A percentile compares a stretch with the other conserved stretches of the same genome.
phyloP scores from a whole-genome alignment of 2,329 filamentous ascomycete species.

The Monilinia vaccinii-corymbosi region DNA sequence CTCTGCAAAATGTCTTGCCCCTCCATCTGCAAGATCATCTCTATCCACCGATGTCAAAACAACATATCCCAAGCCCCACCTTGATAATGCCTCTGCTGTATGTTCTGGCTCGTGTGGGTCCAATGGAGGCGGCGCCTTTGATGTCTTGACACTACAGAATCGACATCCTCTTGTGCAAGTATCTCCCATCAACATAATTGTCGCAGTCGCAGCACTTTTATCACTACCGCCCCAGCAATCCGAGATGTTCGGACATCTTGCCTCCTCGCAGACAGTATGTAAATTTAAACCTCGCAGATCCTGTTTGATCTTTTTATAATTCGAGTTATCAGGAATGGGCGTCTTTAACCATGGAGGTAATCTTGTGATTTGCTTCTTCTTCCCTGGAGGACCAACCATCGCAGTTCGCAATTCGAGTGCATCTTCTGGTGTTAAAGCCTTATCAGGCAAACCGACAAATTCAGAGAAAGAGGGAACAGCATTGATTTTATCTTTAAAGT shows the following conservation, averaged over 20 bases:
- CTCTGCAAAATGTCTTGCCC: slow-evolving; percentile 82
- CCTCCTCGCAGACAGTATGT: slow-evolving; percentile 97
- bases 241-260: slow-evolving; percentile 91
- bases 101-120: slow-evolving; percentile 96
- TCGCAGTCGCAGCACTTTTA: slow-evolving; percentile 87
- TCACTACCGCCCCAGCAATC: slow-evolving; percentile 93
- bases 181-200: slow-evolving; percentile 99
- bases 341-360: slow-evolving; percentile 95
- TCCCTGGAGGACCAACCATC: slow-evolving; percentile 54
- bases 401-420: slow-evolving; percentile 52
- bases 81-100: slow-evolving; percentile 81
- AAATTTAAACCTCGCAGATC: slow-evolving; percentile 83
- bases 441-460: slow-evolving; percentile 40
- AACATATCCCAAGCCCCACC: slow-evolving; percentile 94
- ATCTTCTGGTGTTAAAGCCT: slow-evolving; percentile 40
- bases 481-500: slow-evolving; percentile 30
- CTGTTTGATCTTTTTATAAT: slow-evolving; percentile 91
- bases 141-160: slow-evolving; percentile 96
- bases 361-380: slow-evolving; percentile 58
- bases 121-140: slow-evolving; percentile 62
- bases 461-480: slow-evolving; percentile 48
- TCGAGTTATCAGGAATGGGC: slow-evolving; percentile 72
- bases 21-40: slow-evolving; percentile 84
- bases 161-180: slow-evolving; percentile 94
- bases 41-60: slow-evolving; percentile 90